Evolutionary conservation across 148 eudicot genomes (phyloP), one percentile per base, ranked within the genome.

Genomic region (Euryodendron excelsum): DNA sequence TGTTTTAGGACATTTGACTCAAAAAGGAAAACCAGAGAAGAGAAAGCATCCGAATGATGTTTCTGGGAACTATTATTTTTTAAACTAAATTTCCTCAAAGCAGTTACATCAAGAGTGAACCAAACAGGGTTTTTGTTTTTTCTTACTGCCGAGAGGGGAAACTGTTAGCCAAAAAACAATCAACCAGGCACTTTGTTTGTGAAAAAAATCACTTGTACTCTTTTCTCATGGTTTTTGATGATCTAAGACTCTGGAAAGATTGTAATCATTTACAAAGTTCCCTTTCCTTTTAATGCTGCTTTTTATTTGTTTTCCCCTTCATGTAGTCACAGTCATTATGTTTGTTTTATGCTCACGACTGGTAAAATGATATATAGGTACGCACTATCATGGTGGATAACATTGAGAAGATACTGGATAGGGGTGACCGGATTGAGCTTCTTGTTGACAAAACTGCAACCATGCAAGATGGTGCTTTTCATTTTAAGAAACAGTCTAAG

Each of bases 371-470:
- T 76, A 66, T 88, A 58, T 88, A 96, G 99, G 88, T 96, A 74
- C 96, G 98, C 79, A 91, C 97, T 59, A 86, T 96, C 80, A 96
- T 93, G 97, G 99, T 96, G 77, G 99, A 96, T 69, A 96, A 93
- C 81, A 91, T 96, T 80, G 99, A 96, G 73, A 96, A 93, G 84
- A 91, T 96, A 83, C 80, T 96, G 39, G 99, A 96, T 82, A 96
- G 99, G 85, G 99, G 99, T 77, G 98, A 96, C 80, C 81, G 88
- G 80, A 93, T 93, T 78, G 99, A 96, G 91, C 99, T 96, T 80
- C 98, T 96, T 84, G 98, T 96, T 81, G 99, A 96, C 82, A 96
- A 91, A 88, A 96, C 98, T 53, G 84, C 94, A 72, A 96, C 99
- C 33, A 96, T 93, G 97, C 99, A 93, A 86, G 99, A 96, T 69